These are phyloP conservation scores for Cryoendolithus antarcticus DNA, from an alignment of 2,329 filamentous ascomycete genomes.

Conservation along the genomic window DNA sequence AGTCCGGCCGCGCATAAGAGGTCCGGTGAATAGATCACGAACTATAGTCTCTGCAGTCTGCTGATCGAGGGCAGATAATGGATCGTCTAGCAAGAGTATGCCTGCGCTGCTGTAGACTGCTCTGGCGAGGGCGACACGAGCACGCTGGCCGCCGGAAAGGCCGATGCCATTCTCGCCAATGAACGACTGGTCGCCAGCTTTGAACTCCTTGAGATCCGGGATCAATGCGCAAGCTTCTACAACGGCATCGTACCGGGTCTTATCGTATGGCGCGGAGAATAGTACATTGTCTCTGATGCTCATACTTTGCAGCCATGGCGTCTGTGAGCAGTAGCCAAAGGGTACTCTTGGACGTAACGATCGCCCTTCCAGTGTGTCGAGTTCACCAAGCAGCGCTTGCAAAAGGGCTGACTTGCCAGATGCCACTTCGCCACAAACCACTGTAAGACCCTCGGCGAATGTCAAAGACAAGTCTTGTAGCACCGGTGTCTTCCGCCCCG, in stretches of 20 bases:
- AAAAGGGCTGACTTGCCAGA: conserved; percentile 51
- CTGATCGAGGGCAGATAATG: conserved; percentile 39
- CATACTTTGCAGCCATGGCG: conserved; percentile 58
- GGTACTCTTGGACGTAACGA: conserved; percentile 42
- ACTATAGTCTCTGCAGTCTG: conserved; percentile 53
- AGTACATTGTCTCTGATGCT: conserved; percentile 57
- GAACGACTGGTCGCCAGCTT: conserved; percentile 48
- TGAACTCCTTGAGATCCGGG: conserved; percentile 50
- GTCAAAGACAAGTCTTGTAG: conserved; percentile 41
- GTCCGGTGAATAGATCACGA: conserved; percentile 43
- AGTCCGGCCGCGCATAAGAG: conserved; percentile 41
- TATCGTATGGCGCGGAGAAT: conserved; percentile 55
- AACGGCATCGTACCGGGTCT: conserved; percentile 56
- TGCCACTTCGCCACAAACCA: conserved; percentile 52
- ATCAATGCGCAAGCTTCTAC: conserved; percentile 50
- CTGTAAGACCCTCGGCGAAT: conserved; percentile 45
- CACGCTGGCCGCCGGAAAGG: conserved; percentile 36
- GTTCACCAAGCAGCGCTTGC: conserved; percentile 47
- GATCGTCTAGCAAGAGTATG: conserved; percentile 36
- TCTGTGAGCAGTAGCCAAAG: conserved; percentile 53
- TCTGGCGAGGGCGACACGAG: conserved; percentile 36
- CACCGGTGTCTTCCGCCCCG: conserved; percentile 48
- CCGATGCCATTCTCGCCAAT: conserved; percentile 36
- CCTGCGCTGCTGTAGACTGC: conserved; percentile 34
- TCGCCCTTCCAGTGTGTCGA: conserved; percentile 41